Evolutionary conservation across 306 rosid species (phyloP), one percentile per base, ranked within the genome.

Genomic region (Calophaca sinica): DNA sequence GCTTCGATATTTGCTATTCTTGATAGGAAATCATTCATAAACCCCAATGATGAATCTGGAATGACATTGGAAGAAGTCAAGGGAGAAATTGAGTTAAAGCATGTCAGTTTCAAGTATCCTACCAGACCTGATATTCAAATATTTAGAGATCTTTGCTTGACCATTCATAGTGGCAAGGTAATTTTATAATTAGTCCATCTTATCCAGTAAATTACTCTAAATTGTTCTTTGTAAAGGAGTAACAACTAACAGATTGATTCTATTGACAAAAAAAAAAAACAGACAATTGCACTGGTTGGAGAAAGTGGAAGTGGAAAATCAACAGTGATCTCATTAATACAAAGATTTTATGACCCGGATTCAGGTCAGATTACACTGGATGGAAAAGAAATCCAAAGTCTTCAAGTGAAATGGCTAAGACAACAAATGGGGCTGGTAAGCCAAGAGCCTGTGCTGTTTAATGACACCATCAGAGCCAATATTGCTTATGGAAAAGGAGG

Each of bases 271-370:
- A 9, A 52, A 20, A 39, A 46, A 9, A 52, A 54, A 7, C 82
- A 88, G 96, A 90, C 91, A 32, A 81, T 90, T 9, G 92, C 92
- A 10, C 48, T 90, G 8, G 92, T 90, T 31, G 92, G 96, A 62
- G 92, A 90, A 86, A 86, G 96, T 77, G 92, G 96, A 57, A 80
- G 92, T 71, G 96, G 96, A 53, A 90, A 90, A 65, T 90, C 92
- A 26, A 90, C 90, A 7, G 84, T 83, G 4, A 54, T 90, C 50
- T 81, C 90, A 29, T 49, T 90, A 50, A 35, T 90, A 49, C 89
- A 86, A 36, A 90, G 96, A 65, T 90, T 88, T 69, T 88, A 90
- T 54, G 90, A 90, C 28, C 92, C 89, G 13, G 84, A 88, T 69
- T 88, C 89, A 2, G 96, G 96, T 60, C 74, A 79, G 14, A 88